These are phyloP conservation scores for Arthrobotrys musiformis DNA, from an alignment of 2,329 filamentous ascomycete genomes.

Conservation along the genomic window DNA sequence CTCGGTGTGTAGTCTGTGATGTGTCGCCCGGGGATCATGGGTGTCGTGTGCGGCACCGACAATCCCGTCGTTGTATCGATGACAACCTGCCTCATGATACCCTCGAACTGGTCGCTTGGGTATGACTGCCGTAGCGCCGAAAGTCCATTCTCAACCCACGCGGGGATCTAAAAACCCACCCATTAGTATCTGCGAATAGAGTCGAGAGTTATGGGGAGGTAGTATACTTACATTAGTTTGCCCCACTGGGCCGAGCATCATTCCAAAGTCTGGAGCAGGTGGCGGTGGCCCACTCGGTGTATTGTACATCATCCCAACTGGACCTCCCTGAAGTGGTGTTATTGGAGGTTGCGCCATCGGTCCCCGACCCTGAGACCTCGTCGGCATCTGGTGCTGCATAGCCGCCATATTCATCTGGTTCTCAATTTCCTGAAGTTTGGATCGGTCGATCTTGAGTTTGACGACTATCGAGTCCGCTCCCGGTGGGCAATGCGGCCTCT, in stretches of 20 bases:
- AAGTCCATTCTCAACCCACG: constrained; percentile 83
- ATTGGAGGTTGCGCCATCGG: constrained; percentile 24
- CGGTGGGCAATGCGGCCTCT: constrained; percentile 56
- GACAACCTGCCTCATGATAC: constrained; percentile 87
- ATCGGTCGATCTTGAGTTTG: constrained; percentile 77
- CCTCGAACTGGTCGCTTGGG: constrained; percentile 85
- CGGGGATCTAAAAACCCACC: constrained; percentile 74
- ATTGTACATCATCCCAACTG: constrained; percentile 52
- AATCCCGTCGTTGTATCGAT: constrained; percentile 78
- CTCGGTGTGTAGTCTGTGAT: constrained; percentile 82
- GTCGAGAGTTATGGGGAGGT: neutral
- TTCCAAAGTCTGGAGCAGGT: constrained; percentile 36
- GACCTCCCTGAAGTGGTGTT: constrained; percentile 17
- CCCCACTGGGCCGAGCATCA: constrained; percentile 48
- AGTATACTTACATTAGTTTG: constrained; percentile 33
- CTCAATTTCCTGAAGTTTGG: constrained; percentile 76
- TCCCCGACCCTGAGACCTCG: constrained; percentile 16
- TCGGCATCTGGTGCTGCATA: constrained; percentile 29
- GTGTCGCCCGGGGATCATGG: constrained; percentile 65
- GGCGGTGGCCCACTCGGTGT: constrained; percentile 44
- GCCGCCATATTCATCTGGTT: constrained; percentile 67
- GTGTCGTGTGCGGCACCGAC: constrained; percentile 69
- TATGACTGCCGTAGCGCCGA: constrained; percentile 75
- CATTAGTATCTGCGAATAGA: constrained; percentile 1
- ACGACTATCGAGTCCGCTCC: constrained; percentile 72